These are phyloP conservation scores for Hura crepitans DNA, from an alignment of 441 rosid species.

Conservation along the genomic window DNA sequence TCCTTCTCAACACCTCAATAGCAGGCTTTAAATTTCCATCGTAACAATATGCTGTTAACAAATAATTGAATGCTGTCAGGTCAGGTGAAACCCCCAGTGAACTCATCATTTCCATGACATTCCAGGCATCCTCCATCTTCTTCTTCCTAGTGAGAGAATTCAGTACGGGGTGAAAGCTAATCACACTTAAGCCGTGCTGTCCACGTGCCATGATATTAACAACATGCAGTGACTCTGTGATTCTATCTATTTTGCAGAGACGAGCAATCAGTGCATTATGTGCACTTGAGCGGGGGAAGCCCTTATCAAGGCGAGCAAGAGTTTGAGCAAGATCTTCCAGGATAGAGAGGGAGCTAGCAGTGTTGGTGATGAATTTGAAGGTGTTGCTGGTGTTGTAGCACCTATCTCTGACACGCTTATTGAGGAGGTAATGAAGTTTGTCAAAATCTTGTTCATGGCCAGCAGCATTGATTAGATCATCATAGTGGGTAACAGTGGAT, in stretches of 20 bases:
- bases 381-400: conserved; percentile 59
- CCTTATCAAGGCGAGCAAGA: conserved; percentile 45
- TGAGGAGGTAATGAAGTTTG: conserved; percentile 47
- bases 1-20: conserved; percentile 41
- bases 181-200: conserved; percentile 27
- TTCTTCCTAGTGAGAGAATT: conserved; percentile 36
- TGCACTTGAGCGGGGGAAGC: conserved; percentile 49
- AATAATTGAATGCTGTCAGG: conserved; percentile 45
- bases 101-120: conserved; percentile 42
- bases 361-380: conserved; percentile 61
- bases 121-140: conserved; percentile 47
- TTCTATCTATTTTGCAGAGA: conserved; percentile 46
- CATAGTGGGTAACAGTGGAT: conserved; percentile 56
- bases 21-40: conserved; percentile 43
- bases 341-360: conserved; percentile 37
- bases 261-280: conserved; percentile 55
- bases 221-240: conserved; percentile 41
- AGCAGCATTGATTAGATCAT: conserved; percentile 45
- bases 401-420: conserved; percentile 47
- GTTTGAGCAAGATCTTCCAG: conserved; percentile 42
- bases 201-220: conserved; percentile 36
- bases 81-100: conserved; percentile 35
- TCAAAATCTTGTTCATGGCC: conserved; percentile 48
- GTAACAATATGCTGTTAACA: conserved; percentile 46
- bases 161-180: conserved; percentile 52